Base-by-base conservation (phyloP, 2,329 filamentous ascomycete species). In the Hysterium pulicare region DNA sequence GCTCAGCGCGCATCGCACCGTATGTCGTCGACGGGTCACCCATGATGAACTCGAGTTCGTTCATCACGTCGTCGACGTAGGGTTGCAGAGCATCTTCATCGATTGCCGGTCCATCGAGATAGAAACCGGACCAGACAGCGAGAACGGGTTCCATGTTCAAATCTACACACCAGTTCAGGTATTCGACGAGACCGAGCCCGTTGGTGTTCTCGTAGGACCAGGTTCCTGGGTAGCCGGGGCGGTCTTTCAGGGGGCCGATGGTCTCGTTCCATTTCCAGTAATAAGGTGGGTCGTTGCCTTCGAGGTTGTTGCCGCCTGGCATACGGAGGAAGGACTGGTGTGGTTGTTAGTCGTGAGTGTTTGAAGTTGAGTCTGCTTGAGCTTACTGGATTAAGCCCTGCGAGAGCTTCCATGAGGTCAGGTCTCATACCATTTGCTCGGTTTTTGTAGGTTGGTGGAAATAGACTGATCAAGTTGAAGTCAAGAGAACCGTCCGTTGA, bases 401-500 rank as follows among this genome's bases (percentile, higher is more conserved):
- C 59, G 33, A 73, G 61, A 13, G 69, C 68, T 46, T 78, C 65
- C 36, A 72, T 73, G 33, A 78, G 61, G 42, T 78, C 75, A 26
- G 69, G 60, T 7, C 75, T 66, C 32, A 77, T 57, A 15, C 76
- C 76, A 51, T 79, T 78, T 40, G 69, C 67, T 15, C 75, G 66
- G 46, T 70, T 55, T 39, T 77, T 77, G 68, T 73, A 79, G 1
- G 76, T 79, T 4, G 75, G 74, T 2, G 74, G 74, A 58, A 78
- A 79, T 28, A 79, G 56, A 38, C 71, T 74, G 46, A 79, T 72
- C 15, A 79, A 57, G 45, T 74, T 72, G 59, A 79, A 77, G 41
- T 64, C 60, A 1, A 65, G 49, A 15, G 52, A 53, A n/a, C 53
- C 57, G 20, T 21, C 10, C 10, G 26, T 13, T 23, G 28, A 13